Evolutionary conservation across 1,284 basidiomycete genomes (phyloP).

Genomic region (Austropuccinia psidii): DNA sequence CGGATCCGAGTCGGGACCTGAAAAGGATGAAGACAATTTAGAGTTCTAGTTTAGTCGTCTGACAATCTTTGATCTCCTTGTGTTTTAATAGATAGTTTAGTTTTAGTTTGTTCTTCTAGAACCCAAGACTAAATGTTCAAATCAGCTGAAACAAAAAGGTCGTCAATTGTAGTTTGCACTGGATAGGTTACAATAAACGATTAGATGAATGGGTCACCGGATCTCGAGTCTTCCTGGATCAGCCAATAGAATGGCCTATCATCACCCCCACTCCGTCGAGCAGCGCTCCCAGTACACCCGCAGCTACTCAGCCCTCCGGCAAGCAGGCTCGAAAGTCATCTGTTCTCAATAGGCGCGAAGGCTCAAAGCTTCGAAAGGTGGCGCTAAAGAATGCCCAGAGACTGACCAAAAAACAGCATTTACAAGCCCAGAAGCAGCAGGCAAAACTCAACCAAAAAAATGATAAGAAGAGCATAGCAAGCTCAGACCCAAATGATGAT

Average conservation of each 20-base stretch:
- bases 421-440: constrained; percentile 41
- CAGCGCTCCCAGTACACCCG: background rate
- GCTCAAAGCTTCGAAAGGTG: constrained; percentile 36
- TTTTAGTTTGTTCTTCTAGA: background rate
- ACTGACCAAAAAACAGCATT: constrained; percentile 33
- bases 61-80: background rate
- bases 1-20: constrained; percentile 50
- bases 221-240: constrained; percentile 69
- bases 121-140: background rate
- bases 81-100: background rate
- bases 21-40: constrained; percentile 31
- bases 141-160: constrained; percentile 3
- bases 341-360: constrained; percentile 39
- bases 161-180: constrained; percentile 36
- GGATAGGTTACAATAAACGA: constrained; percentile 51
- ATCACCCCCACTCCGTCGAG: constrained; percentile 55
- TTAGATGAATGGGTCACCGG: constrained; percentile 97
- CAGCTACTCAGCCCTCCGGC: constrained; percentile 5
- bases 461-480: background rate
- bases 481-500: background rate
- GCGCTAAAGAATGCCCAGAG: constrained; percentile 33
- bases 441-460: constrained; percentile 37
- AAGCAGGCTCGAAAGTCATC: constrained; percentile 33
- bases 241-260: constrained; percentile 86
- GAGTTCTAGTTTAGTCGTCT: constrained; percentile 36